Conservation (phyloP, 352 stramenopile species). For the Sclerospora graminicola region DNA sequence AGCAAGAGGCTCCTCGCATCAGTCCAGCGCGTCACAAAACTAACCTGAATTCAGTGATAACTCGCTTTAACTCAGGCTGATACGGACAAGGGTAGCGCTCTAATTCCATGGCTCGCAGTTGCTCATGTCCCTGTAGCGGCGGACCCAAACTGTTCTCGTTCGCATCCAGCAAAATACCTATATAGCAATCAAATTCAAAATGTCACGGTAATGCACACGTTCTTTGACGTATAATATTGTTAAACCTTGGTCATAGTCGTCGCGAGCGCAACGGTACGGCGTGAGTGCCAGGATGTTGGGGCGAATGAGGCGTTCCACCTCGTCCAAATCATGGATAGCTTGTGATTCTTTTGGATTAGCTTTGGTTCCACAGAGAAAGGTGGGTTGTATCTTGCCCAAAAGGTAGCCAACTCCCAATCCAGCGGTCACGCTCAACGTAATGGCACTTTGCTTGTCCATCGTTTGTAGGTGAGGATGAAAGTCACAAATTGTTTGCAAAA, state of each 20-base stretch:
- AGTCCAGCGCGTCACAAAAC: conserved; percentile 10
- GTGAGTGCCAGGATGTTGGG: conserved; percentile 94
- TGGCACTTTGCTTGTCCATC: conserved; percentile 61
- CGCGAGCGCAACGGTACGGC: conserved; percentile 94
- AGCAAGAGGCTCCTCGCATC: neutral
- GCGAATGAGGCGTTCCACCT: conserved; percentile 86
- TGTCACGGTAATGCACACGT: neutral
- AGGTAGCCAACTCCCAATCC: conserved; percentile 60
- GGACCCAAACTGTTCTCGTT: conserved; percentile 97
- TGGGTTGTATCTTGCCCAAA: conserved; percentile 39
- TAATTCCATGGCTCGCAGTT: conserved; percentile 63
- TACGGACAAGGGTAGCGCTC: conserved; percentile 96
- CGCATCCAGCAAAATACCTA: conserved; percentile 93
- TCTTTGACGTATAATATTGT: neutral
- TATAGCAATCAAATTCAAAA: neutral
- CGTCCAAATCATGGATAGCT: conserved; percentile 23
- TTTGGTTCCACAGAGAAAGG: neutral
- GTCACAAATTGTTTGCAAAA: conserved; percentile 21
- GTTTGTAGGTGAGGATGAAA: conserved; percentile 7
- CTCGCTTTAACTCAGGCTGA: conserved; percentile 88
- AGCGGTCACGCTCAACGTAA: conserved; percentile 50
- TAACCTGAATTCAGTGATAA: conserved; percentile 75
- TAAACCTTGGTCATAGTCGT: conserved; percentile 89
- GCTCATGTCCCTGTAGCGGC: conserved; percentile 61
- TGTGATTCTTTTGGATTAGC: conserved; percentile 1